These are phyloP conservation scores for Trichoderma sp. DNA, from an alignment of 2,329 filamentous ascomycete species.

Conservation along the genomic window DNA sequence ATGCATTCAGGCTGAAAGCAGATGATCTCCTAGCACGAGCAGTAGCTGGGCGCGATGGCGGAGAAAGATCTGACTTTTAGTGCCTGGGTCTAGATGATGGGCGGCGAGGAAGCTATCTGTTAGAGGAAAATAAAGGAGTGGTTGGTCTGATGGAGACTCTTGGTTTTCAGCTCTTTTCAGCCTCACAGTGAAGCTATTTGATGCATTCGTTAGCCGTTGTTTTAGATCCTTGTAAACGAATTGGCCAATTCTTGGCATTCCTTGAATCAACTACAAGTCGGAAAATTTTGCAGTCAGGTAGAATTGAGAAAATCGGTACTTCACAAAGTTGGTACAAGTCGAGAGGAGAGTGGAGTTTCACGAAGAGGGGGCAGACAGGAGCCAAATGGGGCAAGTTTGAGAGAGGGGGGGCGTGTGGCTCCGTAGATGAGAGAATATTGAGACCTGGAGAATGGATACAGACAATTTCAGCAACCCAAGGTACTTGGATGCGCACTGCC, in stretches of 20 bases:
- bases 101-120: constrained; percentile 33
- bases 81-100: not conserved
- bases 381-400: constrained; percentile 3
- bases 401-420: not conserved
- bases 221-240: not conserved
- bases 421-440: not conserved
- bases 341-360: not conserved
- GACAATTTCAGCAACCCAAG: not conserved
- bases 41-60: not conserved
- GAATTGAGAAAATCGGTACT: not conserved
- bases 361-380: constrained; percentile 7
- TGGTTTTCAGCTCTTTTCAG: not conserved
- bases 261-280: not conserved
- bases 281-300: not conserved
- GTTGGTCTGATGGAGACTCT: not conserved
- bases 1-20: not conserved
- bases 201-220: not conserved
- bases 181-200: not conserved
- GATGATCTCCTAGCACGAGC: not conserved
- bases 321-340: not conserved
- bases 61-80: not conserved
- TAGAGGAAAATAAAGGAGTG: not conserved
- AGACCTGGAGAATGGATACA: not conserved
- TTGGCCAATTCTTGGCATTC: not conserved
- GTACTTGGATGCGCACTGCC: not conserved